A percentile compares a stretch with the other conserved stretches of the same genome.
Conservation (phyloP, 2,329 filamentous ascomycete genomes). For the Cladosporium sp. region DNA sequence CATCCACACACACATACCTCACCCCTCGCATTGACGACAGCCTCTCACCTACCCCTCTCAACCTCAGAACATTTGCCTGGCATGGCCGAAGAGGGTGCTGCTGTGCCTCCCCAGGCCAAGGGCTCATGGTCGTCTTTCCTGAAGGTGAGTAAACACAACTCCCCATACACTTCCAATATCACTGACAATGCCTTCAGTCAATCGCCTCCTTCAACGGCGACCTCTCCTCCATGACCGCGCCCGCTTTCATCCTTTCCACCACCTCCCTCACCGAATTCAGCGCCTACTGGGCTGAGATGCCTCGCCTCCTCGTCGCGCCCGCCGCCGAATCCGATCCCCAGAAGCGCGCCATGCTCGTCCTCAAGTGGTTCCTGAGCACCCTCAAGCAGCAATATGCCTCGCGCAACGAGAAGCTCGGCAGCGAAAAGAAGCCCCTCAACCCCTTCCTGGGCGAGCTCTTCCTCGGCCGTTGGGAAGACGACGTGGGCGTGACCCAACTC, state of each 20-base stretch:
- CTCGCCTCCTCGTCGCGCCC: slow-evolving; percentile 71
- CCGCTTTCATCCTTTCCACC: slow-evolving; percentile 52
- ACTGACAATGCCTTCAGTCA: slow-evolving; percentile 35
- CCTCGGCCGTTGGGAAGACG: slow-evolving; percentile 83
- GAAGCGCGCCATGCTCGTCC: slow-evolving; percentile 79
- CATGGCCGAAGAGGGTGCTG: slow-evolving; percentile 36
- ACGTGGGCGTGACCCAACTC: slow-evolving; percentile 75
- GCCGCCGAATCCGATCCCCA: slow-evolving; percentile 73
- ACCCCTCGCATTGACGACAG: neutral
- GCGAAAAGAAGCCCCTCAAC: slow-evolving; percentile 97
- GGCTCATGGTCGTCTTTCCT: slow-evolving; percentile 48
- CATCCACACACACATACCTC: neutral
- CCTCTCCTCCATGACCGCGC: slow-evolving; percentile 53
- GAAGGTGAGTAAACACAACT: slow-evolving; percentile 34
- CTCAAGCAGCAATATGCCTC: slow-evolving; percentile 80
- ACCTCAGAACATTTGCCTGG: neutral
- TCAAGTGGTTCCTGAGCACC: slow-evolving; percentile 94
- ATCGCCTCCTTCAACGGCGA: slow-evolving; percentile 55
- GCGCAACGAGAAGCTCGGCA: slow-evolving; percentile 74
- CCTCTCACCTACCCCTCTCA: neutral
- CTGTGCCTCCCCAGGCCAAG: slow-evolving; percentile 43
- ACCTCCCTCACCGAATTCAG: slow-evolving; percentile 55
- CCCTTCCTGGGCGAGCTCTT: slow-evolving; percentile 95
- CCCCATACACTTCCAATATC: neutral
- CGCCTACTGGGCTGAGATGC: slow-evolving; percentile 56